Evolutionary conservation across 2,329 filamentous ascomycete species (phyloP).

Genomic region (Diplocarpon rosae): DNA sequence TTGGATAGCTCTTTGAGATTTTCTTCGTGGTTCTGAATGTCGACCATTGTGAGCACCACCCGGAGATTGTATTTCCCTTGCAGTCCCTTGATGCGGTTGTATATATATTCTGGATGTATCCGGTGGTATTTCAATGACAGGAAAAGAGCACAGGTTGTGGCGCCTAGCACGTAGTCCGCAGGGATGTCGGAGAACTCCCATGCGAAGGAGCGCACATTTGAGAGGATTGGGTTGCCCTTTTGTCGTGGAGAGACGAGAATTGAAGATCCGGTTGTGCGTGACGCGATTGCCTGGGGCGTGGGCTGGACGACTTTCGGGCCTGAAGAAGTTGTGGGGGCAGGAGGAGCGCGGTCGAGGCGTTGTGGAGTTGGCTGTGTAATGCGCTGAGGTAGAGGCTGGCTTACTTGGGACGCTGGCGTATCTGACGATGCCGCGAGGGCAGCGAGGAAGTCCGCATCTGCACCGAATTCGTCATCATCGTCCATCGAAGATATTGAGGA

Average conservation of each 20-base stretch:
- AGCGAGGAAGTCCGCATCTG: conserved; percentile 44
- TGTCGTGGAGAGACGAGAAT: conserved; percentile 88
- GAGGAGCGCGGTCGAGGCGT: conserved; percentile 40
- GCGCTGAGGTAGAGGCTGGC: conserved; percentile 30
- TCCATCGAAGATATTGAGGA: conserved; percentile 17
- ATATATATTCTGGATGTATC: conserved; percentile 95
- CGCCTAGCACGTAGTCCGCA: conserved; percentile 81
- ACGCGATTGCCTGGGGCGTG: conserved; percentile 73
- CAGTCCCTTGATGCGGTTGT: conserved; percentile 76
- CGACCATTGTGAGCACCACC: conserved; percentile 80
- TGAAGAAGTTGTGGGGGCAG: conserved; percentile 26
- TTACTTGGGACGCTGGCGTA: conserved; percentile 15
- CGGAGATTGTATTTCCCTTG: conserved; percentile 80
- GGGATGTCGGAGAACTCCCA: conserved; percentile 99
- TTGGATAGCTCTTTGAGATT: conserved; percentile 82
- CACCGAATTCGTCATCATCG: conserved; percentile 46
- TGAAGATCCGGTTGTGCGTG: conserved; percentile 53
- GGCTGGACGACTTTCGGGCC: conserved; percentile 65
- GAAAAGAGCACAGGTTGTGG: conserved; percentile 84
- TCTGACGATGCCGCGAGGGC: conserved; percentile 39
- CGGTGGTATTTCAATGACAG: conserved; percentile 94
- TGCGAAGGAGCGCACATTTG: conserved; percentile 66
- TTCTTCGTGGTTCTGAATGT: conserved; percentile 91
- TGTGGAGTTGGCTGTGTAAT: conserved; percentile 42
- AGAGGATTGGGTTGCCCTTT: conserved; percentile 88